phyloP scores from a whole-genome alignment of 1,284 basidiomycete species.

The Rhodofomes roseus region DNA sequence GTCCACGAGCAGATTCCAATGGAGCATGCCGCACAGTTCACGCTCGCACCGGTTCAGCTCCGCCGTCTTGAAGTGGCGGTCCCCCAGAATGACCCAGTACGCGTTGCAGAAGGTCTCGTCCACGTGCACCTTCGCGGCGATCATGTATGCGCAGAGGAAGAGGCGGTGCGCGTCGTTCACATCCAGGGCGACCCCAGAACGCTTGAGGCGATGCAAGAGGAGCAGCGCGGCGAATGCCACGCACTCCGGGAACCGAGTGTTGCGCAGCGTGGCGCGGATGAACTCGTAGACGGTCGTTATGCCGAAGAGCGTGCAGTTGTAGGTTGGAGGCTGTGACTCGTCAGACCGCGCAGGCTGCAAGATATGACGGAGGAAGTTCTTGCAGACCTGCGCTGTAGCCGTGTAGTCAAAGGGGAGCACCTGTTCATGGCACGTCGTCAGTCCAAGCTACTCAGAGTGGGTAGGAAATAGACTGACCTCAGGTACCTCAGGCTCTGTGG shows the following conservation, averaged over 20 bases:
- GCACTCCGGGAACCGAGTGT: neutral
- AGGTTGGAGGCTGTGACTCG: neutral
- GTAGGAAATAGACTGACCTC: neutral
- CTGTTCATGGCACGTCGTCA: neutral
- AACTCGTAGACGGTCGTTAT: neutral
- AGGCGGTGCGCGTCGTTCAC: neutral
- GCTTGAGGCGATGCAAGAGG: constrained; percentile 2
- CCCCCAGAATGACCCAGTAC: neutral
- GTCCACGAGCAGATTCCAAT: neutral
- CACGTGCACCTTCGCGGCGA: neutral
- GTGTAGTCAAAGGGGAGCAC: neutral
- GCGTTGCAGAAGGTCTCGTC: neutral
- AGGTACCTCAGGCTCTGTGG: neutral
- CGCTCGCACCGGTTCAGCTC: neutral
- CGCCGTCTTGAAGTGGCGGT: neutral
- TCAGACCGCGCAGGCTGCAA: neutral
- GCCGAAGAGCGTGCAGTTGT: neutral
- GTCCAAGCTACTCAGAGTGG: neutral
- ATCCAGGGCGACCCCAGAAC: neutral
- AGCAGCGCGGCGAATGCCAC: neutral
- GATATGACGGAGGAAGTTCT: neutral
- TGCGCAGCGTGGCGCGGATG: neutral
- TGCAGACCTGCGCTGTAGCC: neutral
- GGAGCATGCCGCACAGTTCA: neutral
- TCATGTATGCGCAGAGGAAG: neutral